These are phyloP conservation scores for Chimonanthus salicifolius DNA, from an alignment of 164 flowering plant species.

Conservation along the genomic window DNA sequence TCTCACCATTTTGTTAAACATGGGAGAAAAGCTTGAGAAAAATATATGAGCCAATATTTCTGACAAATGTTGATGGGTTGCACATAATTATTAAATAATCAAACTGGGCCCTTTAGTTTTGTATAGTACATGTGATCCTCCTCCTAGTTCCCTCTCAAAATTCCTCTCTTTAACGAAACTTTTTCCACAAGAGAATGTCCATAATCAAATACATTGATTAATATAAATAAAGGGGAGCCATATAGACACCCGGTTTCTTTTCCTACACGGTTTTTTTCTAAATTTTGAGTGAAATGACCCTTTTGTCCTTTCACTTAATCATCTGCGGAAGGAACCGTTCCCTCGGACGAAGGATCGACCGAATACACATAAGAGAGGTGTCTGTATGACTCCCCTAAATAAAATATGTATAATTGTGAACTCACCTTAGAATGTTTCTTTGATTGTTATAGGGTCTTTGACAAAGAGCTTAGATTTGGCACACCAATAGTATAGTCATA, in stretches of 20 bases:
- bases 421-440: too few species aligned
- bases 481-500: too few species aligned
- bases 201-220: conserved; percentile 20
- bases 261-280: conserved; percentile 22
- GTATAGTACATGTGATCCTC: background rate
- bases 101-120: conserved; percentile 19
- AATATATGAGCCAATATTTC: too few species aligned
- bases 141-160: conserved; percentile 26
- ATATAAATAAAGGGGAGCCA: background rate
- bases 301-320: background rate
- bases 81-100: conserved; percentile 12
- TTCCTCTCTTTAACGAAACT: conserved; percentile 34
- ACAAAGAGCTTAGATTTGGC: too few species aligned
- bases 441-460: too few species aligned
- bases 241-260: conserved; percentile 24
- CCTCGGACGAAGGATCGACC: background rate
- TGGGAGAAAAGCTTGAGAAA: too few species aligned
- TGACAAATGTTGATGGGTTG: too few species aligned
- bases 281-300: too few species aligned
- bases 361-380: too few species aligned
- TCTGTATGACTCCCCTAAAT: too few species aligned
- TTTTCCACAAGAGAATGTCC: conserved; percentile 57
- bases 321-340: background rate
- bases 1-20: too few species aligned
- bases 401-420: too few species aligned